Percentiles rank a stretch among this genome's conserved stretches.
Conservation (phyloP, 805 yeast species). For the Cyberlindnera americana region DNA sequence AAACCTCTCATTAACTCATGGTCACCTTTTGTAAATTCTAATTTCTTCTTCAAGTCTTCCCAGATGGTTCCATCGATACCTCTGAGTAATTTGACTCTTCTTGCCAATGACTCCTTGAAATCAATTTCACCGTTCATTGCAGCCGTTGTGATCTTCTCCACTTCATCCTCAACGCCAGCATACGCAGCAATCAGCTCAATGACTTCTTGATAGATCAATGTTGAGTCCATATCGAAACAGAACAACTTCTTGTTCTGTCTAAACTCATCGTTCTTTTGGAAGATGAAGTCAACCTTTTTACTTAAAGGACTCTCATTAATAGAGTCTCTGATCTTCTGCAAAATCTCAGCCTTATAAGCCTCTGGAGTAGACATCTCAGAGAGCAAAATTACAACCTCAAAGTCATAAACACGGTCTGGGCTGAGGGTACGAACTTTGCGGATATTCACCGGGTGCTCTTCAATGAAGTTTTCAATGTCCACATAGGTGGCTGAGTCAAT, state of each 20-base stretch:
- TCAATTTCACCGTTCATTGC: constrained; percentile 98
- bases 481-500: constrained; percentile 21
- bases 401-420: constrained; percentile 39
- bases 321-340: constrained; percentile 14
- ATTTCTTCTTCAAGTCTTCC: constrained; percentile 68
- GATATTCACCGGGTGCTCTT: constrained; percentile 30
- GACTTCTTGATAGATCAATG: constrained; percentile 92
- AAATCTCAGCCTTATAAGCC: constrained; percentile 12
- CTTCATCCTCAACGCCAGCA: constrained; percentile 86
- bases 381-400: constrained; percentile 18
- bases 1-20: constrained; percentile 61
- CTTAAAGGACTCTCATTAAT: constrained; percentile 18
- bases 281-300: constrained; percentile 38
- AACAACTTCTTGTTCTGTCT: constrained; percentile 50
- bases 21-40: constrained; percentile 84
- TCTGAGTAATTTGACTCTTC: constrained; percentile 73
- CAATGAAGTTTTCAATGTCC: constrained; percentile 26
- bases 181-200: constrained; percentile 93
- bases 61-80: constrained; percentile 80
- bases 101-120: constrained; percentile 72
- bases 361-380: constrained; percentile 20
- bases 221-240: constrained; percentile 97
- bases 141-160: constrained; percentile 81
- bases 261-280: constrained; percentile 35
- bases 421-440: constrained; percentile 29